phyloP scores from a whole-genome alignment of 805 yeast genomes.

The Sugiyamaella valdiviana region DNA sequence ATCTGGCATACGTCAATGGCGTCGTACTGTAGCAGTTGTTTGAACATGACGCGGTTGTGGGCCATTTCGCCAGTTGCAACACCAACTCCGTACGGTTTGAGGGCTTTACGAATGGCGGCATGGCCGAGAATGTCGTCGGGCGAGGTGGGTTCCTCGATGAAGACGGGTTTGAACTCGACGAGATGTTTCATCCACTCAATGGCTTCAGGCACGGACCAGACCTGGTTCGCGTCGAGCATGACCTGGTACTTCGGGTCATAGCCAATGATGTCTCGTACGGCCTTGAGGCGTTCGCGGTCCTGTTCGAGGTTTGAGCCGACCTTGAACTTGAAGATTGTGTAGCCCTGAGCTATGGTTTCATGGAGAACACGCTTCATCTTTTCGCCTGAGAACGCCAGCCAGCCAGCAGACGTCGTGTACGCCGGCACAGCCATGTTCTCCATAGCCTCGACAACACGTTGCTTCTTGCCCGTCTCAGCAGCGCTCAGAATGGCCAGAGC shows the following conservation, averaged over 20 bases:
- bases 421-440: constrained; percentile 36
- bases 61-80: constrained; percentile 35
- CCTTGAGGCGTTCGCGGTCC: constrained; percentile 31
- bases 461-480: constrained; percentile 28
- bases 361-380: constrained; percentile 33
- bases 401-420: constrained; percentile 40
- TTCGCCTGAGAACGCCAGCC: constrained; percentile 38
- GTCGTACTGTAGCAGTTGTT: constrained; percentile 27
- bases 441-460: constrained; percentile 30
- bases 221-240: constrained; percentile 35
- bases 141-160: constrained; percentile 34
- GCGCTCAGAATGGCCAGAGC: constrained; percentile 31
- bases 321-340: constrained; percentile 36
- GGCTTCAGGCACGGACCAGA: constrained; percentile 34
- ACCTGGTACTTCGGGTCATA: constrained; percentile 26
- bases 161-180: constrained; percentile 31
- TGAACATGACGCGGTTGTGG: constrained; percentile 32
- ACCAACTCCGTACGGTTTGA: constrained; percentile 27
- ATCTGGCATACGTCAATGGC: constrained; percentile 32
- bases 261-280: constrained; percentile 31
- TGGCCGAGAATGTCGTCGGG: constrained; percentile 34
- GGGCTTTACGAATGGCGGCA: constrained; percentile 26
- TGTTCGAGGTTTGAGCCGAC: constrained; percentile 35
- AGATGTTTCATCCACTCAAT: constrained; percentile 28
- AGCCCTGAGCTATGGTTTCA: constrained; percentile 35